Evolutionary conservation across 1,284 basidiomycete species (phyloP).

Genomic region (Rhodotorula sp.): DNA sequence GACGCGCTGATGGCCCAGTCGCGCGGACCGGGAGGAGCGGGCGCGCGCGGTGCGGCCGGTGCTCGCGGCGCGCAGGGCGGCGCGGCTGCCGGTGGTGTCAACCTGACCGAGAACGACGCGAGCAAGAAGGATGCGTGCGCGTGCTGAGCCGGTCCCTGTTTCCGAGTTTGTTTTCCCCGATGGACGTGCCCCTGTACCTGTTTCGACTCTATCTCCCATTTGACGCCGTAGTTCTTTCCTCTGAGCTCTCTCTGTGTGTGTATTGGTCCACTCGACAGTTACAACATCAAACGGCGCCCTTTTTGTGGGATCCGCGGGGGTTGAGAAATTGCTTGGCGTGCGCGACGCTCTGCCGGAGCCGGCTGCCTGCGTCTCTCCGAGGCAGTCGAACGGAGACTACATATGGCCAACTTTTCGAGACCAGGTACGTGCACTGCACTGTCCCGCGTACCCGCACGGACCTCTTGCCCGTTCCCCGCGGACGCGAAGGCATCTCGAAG

Average conservation of each 20-base stretch:
- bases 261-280: no score
- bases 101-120: constrained; percentile 66
- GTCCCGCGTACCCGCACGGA: not conserved
- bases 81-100: constrained; percentile 59
- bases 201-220: not conserved
- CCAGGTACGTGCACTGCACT: constrained; percentile 5
- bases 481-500: not conserved
- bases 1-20: constrained; percentile 73
- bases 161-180: not conserved
- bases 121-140: constrained; percentile 75
- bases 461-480: no score
- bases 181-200: not conserved
- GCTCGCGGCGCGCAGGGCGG: constrained; percentile 1
- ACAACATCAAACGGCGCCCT: no score
- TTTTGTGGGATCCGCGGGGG: no score
- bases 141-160: constrained; percentile 53
- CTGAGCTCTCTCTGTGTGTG: no score
- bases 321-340: no score
- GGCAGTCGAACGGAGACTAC: not conserved
- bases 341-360: no score
- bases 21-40: constrained; percentile 34
- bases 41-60: constrained; percentile 3
- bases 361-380: no score
- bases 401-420: constrained; percentile 2
- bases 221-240: no score